phyloP scores from a whole-genome alignment of 306 rosid species.

The Vigna trinervia region DNA sequence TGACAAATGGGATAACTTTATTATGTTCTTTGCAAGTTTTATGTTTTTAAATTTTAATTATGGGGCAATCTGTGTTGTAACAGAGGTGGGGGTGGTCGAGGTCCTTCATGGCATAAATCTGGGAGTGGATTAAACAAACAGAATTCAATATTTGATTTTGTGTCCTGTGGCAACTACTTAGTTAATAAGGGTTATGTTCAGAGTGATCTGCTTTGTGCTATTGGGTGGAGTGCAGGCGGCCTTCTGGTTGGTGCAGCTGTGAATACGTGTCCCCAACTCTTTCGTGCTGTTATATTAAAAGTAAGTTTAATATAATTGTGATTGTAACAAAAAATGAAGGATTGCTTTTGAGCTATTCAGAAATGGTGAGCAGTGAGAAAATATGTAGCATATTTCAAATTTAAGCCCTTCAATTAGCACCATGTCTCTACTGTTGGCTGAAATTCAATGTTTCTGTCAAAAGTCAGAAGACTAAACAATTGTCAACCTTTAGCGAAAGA shows the following conservation, averaged over 20 bases:
- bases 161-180: slow-evolving; percentile 80
- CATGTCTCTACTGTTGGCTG: not conserved
- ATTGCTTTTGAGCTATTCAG: slow-evolving; percentile 15
- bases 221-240: slow-evolving; percentile 90
- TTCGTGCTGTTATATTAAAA: slow-evolving; percentile 82
- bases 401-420: slow-evolving; percentile 4
- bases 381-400: slow-evolving; percentile 30
- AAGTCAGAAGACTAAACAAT: slow-evolving; percentile 10
- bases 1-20: slow-evolving; percentile 32
- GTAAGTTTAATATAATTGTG: slow-evolving; percentile 47
- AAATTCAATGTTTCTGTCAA: slow-evolving; percentile 12
- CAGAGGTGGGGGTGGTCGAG: slow-evolving; percentile 87
- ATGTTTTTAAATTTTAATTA: slow-evolving; percentile 11
- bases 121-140: slow-evolving; percentile 73
- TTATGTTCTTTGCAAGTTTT: slow-evolving; percentile 32
- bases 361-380: slow-evolving; percentile 11
- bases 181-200: slow-evolving; percentile 68
- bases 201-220: slow-evolving; percentile 68
- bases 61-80: slow-evolving; percentile 39
- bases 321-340: slow-evolving; percentile 21
- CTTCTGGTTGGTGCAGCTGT: slow-evolving; percentile 82
- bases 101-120: slow-evolving; percentile 77
- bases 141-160: slow-evolving; percentile 78
- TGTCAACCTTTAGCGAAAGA: slow-evolving; percentile 8
- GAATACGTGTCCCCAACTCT: slow-evolving; percentile 79